Evolutionary conservation across 768 basidiomycete species (phyloP), one percentile per base, ranked within the genome.

Genomic region (Suillus hirtellus): DNA sequence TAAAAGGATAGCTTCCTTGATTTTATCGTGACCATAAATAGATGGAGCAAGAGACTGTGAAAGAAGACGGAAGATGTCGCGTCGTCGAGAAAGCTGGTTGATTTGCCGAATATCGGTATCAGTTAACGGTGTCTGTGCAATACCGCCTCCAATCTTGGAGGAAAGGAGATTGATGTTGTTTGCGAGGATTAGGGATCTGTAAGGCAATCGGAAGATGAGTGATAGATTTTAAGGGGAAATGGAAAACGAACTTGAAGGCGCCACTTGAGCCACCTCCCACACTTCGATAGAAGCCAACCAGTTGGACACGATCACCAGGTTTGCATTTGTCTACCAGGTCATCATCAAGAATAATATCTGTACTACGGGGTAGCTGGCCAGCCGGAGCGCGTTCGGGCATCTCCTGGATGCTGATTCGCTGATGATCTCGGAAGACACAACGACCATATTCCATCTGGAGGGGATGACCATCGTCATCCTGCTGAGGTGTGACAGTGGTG

Each of bases 361-460:
- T 95, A 70, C 95, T 96, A 55, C 97, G 85, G 52, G 97, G 97
- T 35, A 99, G 82, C 75, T 98, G 96, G 35, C 97, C 97, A 50
- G 97, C 92, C 31, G 97, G 97, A 15, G 97, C 96, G 27, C 97
- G 88, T 77, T 99, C 97, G 3, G 97, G 97, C 96, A 99, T 99
- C 73, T 99, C 97, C 79, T 99, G 97, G 66, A 99, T 99, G 75
- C 89, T 95, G 72, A 99, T 93, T 67, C 95, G 88, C 77, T 99
- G 97, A 76, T 99, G 94, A 77, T 99, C 97, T 62, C 93, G 83
- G 80, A 97, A 99, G 9, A 91, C 86, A 72, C 91, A 93, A 66
- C 89, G 81, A 5, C 97, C 97, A 72, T 88, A 99, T 78, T 99
- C 97, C 68, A 89, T 97, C 76, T 95, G 86, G 56, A 99, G 80